Evolutionary conservation across 2,329 filamentous ascomycete genomes (phyloP), one percentile per base, ranked within the genome.

Genomic region (Calonectria pteridis): DNA sequence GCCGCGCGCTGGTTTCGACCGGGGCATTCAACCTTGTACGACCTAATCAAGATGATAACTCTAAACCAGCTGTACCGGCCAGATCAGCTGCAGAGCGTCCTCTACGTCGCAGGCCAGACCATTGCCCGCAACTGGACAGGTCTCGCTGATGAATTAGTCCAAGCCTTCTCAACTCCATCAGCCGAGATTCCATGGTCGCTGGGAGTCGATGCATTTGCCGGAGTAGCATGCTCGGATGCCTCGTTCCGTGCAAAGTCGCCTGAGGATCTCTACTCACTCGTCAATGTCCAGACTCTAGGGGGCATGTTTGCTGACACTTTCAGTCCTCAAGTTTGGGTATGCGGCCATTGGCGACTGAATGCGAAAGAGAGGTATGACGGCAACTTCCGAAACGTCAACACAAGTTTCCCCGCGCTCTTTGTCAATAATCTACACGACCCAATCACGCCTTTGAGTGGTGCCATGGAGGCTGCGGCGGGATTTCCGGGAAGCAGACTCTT

Each of bases 221-320:
- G 77, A 0, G 77, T 78, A 3, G 62, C 71, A 13, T 78, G 77
- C 23, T 76, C 73, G 0, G 77, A 78, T 3, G 62, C 67, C 1
- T 73, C 71, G 1, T 75, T 77, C 18, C 75, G 75, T 1, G 77
- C 68, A 4, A 37, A 72, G 46, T 50, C 51, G 1, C 59, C 69
- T 0, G 72, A 76, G 2, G 77, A 78, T 0, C 59, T 78, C 3
- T 75, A 75, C 35, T 68, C 77, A 0, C 31, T 75, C 6, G 68
- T 69, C 6, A 62, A 76, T 2, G 51, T 67, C 2, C 59, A 64
- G 59, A 29, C 59, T 29, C 18, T 18, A 7, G 35, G 20, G 26
- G 37, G 59, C 37, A 64, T 31, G 59, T 64, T 64, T 46, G 35
- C 59, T 20, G 59, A 64, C 20, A 64, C 37, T 2, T 40, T 43